These are phyloP conservation scores for Hawksworthiomyces lignivorus DNA, from an alignment of 2,329 filamentous ascomycete species.

Conservation along the genomic window DNA sequence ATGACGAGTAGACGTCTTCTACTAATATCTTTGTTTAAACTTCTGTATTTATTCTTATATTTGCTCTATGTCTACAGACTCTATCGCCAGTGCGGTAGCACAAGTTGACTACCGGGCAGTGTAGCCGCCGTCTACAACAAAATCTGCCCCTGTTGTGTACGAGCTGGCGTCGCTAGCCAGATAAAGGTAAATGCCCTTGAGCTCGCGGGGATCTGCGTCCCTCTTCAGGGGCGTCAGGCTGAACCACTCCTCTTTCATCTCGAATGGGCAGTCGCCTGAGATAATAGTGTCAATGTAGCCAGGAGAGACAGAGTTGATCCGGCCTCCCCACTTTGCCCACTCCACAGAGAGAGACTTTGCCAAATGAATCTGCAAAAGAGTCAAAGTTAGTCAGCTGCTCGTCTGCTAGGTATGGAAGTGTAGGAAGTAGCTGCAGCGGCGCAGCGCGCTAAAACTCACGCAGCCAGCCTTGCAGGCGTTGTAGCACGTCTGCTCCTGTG, in stretches of 20 bases:
- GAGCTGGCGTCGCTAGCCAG: slow-evolving; percentile 25
- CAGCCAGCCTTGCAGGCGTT: slow-evolving; percentile 64
- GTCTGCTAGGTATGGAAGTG: too few relatives aligned
- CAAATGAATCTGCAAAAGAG: slow-evolving; percentile 38
- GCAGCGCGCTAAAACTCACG: too few relatives aligned
- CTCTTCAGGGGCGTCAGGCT: slow-evolving; percentile 23
- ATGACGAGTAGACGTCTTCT: too few relatives aligned
- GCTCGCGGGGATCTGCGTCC: slow-evolving; percentile 23
- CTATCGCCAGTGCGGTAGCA: too few relatives aligned
- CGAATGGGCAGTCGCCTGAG: slow-evolving; percentile 34
- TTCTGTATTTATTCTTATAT: too few relatives aligned
- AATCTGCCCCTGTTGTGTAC: slow-evolving; percentile 25
- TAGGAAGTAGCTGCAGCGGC: too few relatives aligned
- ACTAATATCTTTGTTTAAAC: too few relatives aligned
- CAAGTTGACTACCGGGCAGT: slow-evolving; percentile 7
- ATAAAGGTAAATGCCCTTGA: slow-evolving; percentile 25
- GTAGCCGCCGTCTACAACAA: slow-evolving; percentile 24
- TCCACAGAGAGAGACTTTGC: slow-evolving; percentile 66
- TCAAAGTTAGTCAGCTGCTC: too few relatives aligned
- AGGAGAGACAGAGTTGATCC: slow-evolving; percentile 63
- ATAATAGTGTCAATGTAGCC: slow-evolving; percentile 71
- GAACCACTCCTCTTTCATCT: slow-evolving; percentile 28
- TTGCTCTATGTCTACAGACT: too few relatives aligned
- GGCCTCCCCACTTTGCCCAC: slow-evolving; percentile 61
- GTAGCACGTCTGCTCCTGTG: slow-evolving; percentile 64